Conservation (phyloP, 768 basidiomycete species). For the Boletus barrowsii region DNA sequence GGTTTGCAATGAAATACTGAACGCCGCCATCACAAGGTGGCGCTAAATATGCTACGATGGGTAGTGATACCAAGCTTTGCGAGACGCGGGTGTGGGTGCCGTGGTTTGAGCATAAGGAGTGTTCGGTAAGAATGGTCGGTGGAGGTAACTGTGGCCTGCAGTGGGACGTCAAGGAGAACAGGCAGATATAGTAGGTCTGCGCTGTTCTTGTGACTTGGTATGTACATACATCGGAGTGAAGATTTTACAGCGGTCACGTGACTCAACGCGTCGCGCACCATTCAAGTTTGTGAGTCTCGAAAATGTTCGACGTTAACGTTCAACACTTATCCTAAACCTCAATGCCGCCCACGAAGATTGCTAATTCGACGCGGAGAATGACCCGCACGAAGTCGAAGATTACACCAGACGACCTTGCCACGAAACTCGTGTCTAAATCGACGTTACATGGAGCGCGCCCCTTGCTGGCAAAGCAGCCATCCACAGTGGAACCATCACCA, state of each 20-base stretch:
- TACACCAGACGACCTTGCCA: not conserved
- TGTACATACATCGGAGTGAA: no score
- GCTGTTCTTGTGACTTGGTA: no score
- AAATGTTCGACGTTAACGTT: no score
- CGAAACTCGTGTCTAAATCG: slow-evolving; percentile 18
- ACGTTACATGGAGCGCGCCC: slow-evolving; percentile 19
- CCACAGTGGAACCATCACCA: not conserved
- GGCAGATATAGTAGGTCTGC: slow-evolving; percentile 6
- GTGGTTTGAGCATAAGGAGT: slow-evolving; percentile 19
- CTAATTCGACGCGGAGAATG: slow-evolving; percentile 5
- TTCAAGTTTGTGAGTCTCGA: no score
- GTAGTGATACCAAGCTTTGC: slow-evolving; percentile 7
- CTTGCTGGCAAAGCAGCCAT: slow-evolving; percentile 26
- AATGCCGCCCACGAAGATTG: slow-evolving; percentile 14
- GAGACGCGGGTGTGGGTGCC: slow-evolving; percentile 22
- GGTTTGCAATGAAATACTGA: not conserved
- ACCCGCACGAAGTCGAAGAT: slow-evolving; percentile 13
- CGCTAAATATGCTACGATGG: slow-evolving; percentile 1
- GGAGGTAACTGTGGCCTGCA: slow-evolving; percentile 3
- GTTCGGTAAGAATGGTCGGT: slow-evolving; percentile 14
- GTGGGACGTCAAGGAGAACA: slow-evolving; percentile 20
- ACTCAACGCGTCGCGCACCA: slow-evolving; percentile 1
- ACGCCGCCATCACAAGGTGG: slow-evolving; percentile 1
- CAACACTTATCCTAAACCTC: not conserved
- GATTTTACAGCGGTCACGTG: slow-evolving; percentile 7